Conservation (phyloP, 352 stramenopile genomes). For the Globisporangium takayamanum region DNA sequence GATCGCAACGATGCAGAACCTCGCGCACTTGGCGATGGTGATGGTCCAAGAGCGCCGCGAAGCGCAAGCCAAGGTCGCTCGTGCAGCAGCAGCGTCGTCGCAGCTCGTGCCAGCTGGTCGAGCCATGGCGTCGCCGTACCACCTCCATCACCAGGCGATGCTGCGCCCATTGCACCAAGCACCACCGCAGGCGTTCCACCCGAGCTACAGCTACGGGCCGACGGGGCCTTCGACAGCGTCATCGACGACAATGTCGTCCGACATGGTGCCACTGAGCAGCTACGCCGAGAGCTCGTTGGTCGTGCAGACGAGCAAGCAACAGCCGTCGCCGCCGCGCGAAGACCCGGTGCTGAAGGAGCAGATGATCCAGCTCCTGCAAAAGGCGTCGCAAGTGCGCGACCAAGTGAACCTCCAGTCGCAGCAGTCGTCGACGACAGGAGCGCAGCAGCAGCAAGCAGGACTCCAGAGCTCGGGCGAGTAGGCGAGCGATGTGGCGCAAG, state of each 20-base stretch:
- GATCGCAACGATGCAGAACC: constrained; percentile 80
- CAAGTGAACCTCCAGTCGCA: constrained; percentile 56
- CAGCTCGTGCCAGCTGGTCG: constrained; percentile 35
- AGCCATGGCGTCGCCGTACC: not conserved
- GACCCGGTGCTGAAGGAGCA: constrained; percentile 77
- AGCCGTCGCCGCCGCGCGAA: constrained; percentile 30
- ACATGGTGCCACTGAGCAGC: constrained; percentile 68
- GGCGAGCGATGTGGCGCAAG: not conserved
- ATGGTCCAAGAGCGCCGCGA: constrained; percentile 82
- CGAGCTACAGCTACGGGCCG: constrained; percentile 2
- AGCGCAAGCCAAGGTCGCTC: constrained; percentile 45
- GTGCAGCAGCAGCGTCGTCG: constrained; percentile 26
- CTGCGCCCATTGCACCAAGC: constrained; percentile 3
- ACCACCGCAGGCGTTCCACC: constrained; percentile 9
- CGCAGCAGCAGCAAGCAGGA: constrained; percentile 33
- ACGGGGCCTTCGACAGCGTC: not conserved
- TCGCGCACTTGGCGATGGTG: constrained; percentile 79
- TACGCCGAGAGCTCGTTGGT: constrained; percentile 45
- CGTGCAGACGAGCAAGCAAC: constrained; percentile 26
- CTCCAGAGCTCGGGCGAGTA: constrained; percentile 74
- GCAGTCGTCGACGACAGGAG: constrained; percentile 31
- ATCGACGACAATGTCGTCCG: constrained; percentile 27
- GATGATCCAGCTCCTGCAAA: constrained; percentile 82
- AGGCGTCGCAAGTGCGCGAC: constrained; percentile 74
- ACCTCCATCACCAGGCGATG: constrained; percentile 13